Percentiles rank a stretch among this genome's conserved stretches.
Evolutionary conservation across 495 filamentous ascomycete species (phyloP).

Genomic region (Letharia columbiana): DNA sequence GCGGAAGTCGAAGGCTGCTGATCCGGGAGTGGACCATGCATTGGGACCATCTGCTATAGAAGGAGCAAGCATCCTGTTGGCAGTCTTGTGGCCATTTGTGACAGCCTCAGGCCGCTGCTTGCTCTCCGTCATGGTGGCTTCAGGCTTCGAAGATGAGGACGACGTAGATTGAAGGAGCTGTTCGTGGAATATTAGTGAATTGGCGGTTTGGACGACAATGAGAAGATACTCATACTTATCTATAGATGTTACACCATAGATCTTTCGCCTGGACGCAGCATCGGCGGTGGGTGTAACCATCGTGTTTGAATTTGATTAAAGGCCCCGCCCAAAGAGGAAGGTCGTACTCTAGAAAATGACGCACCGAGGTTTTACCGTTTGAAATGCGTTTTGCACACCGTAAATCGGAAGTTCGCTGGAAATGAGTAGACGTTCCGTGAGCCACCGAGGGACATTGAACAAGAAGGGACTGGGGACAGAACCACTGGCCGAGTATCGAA

Average conservation of each 20-base stretch:
- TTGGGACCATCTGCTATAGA: neutral
- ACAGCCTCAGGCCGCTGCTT: neutral
- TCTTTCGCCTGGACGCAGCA: neutral
- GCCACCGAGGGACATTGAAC: no score
- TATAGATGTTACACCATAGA: neutral
- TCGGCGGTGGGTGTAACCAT: neutral
- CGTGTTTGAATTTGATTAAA: neutral
- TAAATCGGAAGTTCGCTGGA: no score
- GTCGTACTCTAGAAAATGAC: neutral
- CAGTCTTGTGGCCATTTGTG: conserved; percentile 2
- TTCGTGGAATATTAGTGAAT: neutral
- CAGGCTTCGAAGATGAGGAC: neutral
- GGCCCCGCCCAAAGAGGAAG: neutral
- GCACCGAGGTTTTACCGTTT: conserved; percentile 2
- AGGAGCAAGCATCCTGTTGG: neutral
- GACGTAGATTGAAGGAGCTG: neutral
- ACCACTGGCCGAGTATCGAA: no score
- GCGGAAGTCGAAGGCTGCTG: conserved; percentile 24
- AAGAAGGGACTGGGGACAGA: no score
- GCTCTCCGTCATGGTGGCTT: conserved; percentile 8
- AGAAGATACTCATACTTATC: neutral
- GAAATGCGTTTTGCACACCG: no score
- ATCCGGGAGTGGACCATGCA: conserved; percentile 20
- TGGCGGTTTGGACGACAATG: neutral
- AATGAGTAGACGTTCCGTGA: no score